phyloP scores from a whole-genome alignment of 2,329 filamentous ascomycete species.

The Drechmeria coniospora region DNA sequence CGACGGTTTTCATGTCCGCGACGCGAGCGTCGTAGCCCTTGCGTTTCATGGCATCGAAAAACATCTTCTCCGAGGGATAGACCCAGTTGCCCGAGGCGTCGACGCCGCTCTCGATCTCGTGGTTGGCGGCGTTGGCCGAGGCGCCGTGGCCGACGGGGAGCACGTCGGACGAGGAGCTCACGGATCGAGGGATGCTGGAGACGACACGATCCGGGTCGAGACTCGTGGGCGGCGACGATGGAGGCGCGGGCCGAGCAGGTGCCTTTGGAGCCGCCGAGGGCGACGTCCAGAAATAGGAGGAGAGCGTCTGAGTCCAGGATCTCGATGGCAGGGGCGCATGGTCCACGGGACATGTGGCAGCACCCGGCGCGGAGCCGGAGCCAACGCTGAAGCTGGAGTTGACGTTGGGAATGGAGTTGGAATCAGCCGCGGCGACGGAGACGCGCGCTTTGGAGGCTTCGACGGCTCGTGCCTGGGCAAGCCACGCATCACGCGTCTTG shows the following conservation, averaged over 20 bases:
- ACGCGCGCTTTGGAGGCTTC: conserved; percentile 19
- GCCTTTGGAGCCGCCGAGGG: conserved; percentile 13
- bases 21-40: conserved; percentile 63
- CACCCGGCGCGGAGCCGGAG: background rate
- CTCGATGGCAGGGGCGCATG: conserved; percentile 13
- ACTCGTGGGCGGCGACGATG: conserved; percentile 4
- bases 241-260: conserved; percentile 7
- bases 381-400: no score
- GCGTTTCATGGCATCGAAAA: conserved; percentile 91
- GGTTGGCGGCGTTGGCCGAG: conserved; percentile 58
- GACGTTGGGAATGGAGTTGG: no score
- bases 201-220: conserved; percentile 57
- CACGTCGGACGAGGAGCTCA: conserved; percentile 9
- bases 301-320: conserved; percentile 28
- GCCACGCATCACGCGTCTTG: conserved; percentile 76
- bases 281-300: conserved; percentile 26
- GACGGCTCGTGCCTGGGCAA: conserved; percentile 48
- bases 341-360: conserved; percentile 18
- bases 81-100: conserved; percentile 81
- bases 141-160: conserved; percentile 25
- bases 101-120: conserved; percentile 61
- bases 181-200: conserved; percentile 61
- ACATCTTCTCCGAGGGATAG: conserved; percentile 92
- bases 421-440: conserved; percentile 2
- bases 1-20: conserved; percentile 75